Evolutionary conservation across 768 basidiomycete species (phyloP).

Genomic region (Tricholoma matsutake): DNA sequence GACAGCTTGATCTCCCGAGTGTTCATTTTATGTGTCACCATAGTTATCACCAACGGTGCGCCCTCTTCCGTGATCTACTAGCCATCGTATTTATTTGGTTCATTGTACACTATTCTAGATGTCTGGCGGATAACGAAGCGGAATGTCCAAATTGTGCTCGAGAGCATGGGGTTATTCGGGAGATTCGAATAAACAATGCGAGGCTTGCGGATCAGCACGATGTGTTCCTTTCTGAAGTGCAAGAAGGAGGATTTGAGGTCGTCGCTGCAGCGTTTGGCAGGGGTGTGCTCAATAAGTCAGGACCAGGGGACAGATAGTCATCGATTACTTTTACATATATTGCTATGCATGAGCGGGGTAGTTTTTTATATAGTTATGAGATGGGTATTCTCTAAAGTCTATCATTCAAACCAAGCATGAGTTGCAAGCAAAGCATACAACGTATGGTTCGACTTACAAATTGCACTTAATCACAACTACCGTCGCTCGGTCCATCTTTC

Average conservation of each 20-base stretch:
- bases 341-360: neutral
- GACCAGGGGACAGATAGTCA: conserved; percentile 12
- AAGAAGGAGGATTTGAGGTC: conserved; percentile 68
- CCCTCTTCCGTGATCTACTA: neutral
- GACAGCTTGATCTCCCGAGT: conserved; percentile 87
- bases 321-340: too few relatives aligned
- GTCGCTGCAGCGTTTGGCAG: conserved; percentile 69
- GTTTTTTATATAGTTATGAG: neutral
- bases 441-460: neutral
- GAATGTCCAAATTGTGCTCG: conserved; percentile 89
- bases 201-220: conserved; percentile 80
- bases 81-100: neutral
- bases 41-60: conserved; percentile 91
- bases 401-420: neutral
- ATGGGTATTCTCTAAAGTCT: neutral
- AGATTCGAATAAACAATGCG: conserved; percentile 86
- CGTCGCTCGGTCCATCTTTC: conserved; percentile 87
- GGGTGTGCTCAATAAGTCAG: conserved; percentile 52
- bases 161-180: conserved; percentile 84
- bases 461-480: conserved; percentile 70
- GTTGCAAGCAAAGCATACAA: neutral
- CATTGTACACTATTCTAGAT: conserved; percentile 43
- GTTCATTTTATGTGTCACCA: conserved; percentile 99
- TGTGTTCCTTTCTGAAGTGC: conserved; percentile 72
- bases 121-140: conserved; percentile 82